phyloP scores from a whole-genome alignment of 202 grass and related monocot species.

The Dendrocalamus latiflorus region DNA sequence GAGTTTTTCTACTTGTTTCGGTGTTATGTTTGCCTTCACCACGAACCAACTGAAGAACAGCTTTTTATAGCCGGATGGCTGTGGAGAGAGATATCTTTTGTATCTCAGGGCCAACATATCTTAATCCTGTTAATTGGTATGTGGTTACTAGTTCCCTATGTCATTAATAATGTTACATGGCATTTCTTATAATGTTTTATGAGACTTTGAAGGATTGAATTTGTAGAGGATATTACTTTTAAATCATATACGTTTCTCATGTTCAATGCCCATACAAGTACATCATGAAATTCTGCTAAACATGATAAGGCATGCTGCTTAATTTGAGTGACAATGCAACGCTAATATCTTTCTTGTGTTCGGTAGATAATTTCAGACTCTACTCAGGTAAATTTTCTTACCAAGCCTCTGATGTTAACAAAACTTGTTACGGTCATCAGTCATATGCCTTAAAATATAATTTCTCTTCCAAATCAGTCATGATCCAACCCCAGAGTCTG shows the following conservation, averaged over 20 bases:
- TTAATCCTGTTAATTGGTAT: slow-evolving; percentile 77
- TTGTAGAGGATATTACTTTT: neutral
- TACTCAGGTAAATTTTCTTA: neutral
- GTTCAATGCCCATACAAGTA: neutral
- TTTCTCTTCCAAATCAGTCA: neutral
- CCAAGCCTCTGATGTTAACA: neutral
- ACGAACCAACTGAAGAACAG: slow-evolving; percentile 14
- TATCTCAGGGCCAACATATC: slow-evolving; percentile 67
- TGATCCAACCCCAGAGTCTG: too few relatives aligned
- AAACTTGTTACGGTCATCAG: neutral
- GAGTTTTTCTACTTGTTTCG: neutral
- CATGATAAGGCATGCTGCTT: neutral
- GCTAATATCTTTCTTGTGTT: neutral
- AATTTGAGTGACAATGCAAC: neutral
- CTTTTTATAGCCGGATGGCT: slow-evolving; percentile 51
- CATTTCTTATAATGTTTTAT: neutral
- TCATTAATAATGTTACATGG: neutral
- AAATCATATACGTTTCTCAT: neutral
- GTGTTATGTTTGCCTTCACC: slow-evolving; percentile 21
- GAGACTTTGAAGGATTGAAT: neutral
- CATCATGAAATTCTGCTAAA: neutral
- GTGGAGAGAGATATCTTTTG: slow-evolving; percentile 77
- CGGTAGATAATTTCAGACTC: neutral
- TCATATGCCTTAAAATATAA: neutral
- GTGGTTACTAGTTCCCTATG: neutral